Conservation (phyloP, 2,329 filamentous ascomycete genomes). For the Passalora sequoiae region DNA sequence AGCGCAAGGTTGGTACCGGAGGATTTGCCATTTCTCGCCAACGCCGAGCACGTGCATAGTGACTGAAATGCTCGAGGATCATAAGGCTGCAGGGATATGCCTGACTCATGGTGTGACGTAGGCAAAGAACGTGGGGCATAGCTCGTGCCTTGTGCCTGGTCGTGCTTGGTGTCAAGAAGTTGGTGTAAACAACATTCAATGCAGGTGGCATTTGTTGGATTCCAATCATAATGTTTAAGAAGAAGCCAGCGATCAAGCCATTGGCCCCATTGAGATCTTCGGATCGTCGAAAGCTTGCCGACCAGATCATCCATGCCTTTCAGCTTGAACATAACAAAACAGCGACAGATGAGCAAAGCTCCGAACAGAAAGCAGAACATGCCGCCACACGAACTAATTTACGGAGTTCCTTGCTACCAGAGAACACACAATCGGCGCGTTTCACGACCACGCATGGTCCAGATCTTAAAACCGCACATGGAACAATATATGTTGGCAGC, state of each 20-base stretch:
- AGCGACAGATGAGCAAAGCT: slow-evolving; percentile 31
- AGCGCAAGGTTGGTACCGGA: too few relatives aligned
- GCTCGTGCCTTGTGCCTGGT: too few relatives aligned
- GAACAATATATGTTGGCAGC: slow-evolving; percentile 60
- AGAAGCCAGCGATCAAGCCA: slow-evolving; percentile 55
- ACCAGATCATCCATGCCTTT: slow-evolving; percentile 62
- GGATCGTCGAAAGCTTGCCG: slow-evolving; percentile 61
- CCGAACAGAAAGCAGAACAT: slow-evolving; percentile 42
- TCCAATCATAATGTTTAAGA: slow-evolving; percentile 37
- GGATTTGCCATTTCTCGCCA: too few relatives aligned
- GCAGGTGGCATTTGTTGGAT: too few relatives aligned
- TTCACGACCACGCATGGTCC: slow-evolving; percentile 63
- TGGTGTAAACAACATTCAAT: too few relatives aligned
- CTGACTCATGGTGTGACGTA: too few relatives aligned
- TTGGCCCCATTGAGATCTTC: slow-evolving; percentile 61
- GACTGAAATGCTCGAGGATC: too few relatives aligned
- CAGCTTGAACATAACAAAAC: slow-evolving; percentile 35
- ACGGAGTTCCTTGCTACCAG: slow-evolving; percentile 58
- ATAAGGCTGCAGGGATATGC: too few relatives aligned
- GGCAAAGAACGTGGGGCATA: too few relatives aligned
- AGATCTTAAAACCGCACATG: slow-evolving; percentile 56
- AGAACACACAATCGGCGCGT: slow-evolving; percentile 57
- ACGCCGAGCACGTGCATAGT: too few relatives aligned
- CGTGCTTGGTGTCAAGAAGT: too few relatives aligned
- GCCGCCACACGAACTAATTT: slow-evolving; percentile 47